Evolutionary conservation across 495 filamentous ascomycete species (phyloP).

Genomic region (Xylaria acuta): DNA sequence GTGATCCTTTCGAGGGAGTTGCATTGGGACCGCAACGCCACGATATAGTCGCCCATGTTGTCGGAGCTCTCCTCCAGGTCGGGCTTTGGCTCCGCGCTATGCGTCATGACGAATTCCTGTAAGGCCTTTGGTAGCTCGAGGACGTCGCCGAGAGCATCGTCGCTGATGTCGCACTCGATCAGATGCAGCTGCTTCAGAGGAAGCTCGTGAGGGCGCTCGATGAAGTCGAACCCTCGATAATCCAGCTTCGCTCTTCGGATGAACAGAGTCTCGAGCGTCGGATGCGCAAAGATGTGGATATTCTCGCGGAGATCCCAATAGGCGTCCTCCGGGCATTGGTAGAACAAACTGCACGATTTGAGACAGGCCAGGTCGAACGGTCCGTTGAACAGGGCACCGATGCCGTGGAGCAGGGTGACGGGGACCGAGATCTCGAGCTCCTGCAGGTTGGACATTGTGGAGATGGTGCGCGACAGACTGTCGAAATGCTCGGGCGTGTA

Average conservation of each 20-base stretch:
- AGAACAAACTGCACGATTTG: constrained; percentile 41
- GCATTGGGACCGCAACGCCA: constrained; percentile 36
- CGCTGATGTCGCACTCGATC: constrained; percentile 46
- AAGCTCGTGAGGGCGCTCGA: constrained; percentile 40
- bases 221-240: constrained; percentile 39
- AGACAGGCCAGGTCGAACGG: constrained; percentile 45
- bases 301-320: constrained; percentile 48
- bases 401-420: constrained; percentile 37
- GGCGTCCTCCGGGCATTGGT: constrained; percentile 36
- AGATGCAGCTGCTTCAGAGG: constrained; percentile 38
- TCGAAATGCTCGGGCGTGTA: constrained; percentile 30
- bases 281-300: constrained; percentile 46
- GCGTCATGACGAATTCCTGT: constrained; percentile 41
- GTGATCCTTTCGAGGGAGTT: constrained; percentile 40
- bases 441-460: constrained; percentile 45
- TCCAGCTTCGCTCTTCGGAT: constrained; percentile 41
- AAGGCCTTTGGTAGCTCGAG: constrained; percentile 39
- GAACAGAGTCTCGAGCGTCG: constrained; percentile 40
- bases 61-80: constrained; percentile 42
- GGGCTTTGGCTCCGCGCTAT: constrained; percentile 34
- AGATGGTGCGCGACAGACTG: constrained; percentile 40
- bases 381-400: constrained; percentile 43
- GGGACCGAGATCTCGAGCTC: constrained; percentile 41
- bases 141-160: constrained; percentile 45
- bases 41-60: constrained; percentile 42